Evolutionary conservation across 352 stramenopile species (phyloP), one percentile per base, ranked within the genome.

Genomic region (Pythium dissimile): DNA sequence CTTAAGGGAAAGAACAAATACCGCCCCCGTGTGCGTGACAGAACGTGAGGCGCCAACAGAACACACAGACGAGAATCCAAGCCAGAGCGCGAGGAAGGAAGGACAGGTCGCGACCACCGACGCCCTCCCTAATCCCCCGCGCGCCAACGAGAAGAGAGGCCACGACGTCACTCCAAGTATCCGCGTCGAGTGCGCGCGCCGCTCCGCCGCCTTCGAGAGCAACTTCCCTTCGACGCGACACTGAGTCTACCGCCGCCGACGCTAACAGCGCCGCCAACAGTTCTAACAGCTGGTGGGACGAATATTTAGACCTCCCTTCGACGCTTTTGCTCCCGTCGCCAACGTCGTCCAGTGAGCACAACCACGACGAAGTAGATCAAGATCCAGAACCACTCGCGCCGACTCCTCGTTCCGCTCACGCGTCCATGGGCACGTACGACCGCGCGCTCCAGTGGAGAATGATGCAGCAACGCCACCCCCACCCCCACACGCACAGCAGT

Each of bases 361-460:
- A 23, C 24, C 18, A 34, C 43, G 26, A 47, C 38, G 35, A 46
- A 48, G 21, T 21, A 28, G 13, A 5, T 13, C 26, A 16, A 35
- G 13, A 13, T 18, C 15, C 20, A 42, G 5, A 24, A 34, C 9
- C 11, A 26, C 15, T 10, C 38, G 35, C 43, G 12, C 8, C 43
- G 30, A 35, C 11, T 16, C 31, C n/a, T n/a, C n/a, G n/a, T n/a
- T n/a, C 18, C 5, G 5, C 48, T 12, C 18, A 18, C 18, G 3
- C 2, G 37, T 48, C 38, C 11, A 86, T 88, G 75, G 79, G 74
- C 38, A 82, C 78, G 30, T 86, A 78, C 70, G 76, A 89, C 59
- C 74, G 75, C 31, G 55, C 78, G 23, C 56, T 67, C n/a, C 64
- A 75, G 38, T 69, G 78, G 69, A 67, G 72, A 52, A 59, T 68